These are phyloP conservation scores for Ustilago curta DNA, from an alignment of 1,284 basidiomycete species.

Conservation along the genomic window DNA sequence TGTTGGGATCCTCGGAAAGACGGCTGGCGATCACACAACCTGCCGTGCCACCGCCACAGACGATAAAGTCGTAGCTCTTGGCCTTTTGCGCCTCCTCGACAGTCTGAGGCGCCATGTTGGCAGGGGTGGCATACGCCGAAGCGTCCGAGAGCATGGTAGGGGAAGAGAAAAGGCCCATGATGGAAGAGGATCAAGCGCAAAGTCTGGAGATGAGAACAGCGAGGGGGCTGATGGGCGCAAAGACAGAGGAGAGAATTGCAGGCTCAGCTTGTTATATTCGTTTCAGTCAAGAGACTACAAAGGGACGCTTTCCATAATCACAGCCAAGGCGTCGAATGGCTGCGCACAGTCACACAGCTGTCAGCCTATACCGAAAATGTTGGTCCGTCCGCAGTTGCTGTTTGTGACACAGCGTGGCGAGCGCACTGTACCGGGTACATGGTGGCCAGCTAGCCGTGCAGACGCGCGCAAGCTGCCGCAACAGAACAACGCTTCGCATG, in stretches of 20 bases:
- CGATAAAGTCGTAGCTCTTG: conserved; percentile 52
- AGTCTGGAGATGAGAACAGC: not conserved
- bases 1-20: conserved; percentile 53
- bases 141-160: conserved; percentile 34
- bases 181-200: not conserved
- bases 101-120: conserved; percentile 37
- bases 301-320: too few species aligned
- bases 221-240: not conserved
- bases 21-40: conserved; percentile 59
- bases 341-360: too few species aligned
- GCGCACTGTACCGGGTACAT: too few species aligned
- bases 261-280: not conserved
- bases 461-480: too few species aligned
- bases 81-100: conserved; percentile 43
- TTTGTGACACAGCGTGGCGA: too few species aligned
- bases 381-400: conserved; percentile 13
- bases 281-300: too few species aligned
- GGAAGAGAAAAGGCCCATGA: conserved; percentile 48
- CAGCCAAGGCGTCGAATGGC: too few species aligned
- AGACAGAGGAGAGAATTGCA: not conserved
- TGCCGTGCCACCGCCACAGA: conserved; percentile 59
- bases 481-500: too few species aligned
- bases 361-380: not conserved
- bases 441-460: not conserved
- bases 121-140: conserved; percentile 38